Base-by-base conservation (phyloP, 1,284 basidiomycete species). In the Mycena sp. region DNA sequence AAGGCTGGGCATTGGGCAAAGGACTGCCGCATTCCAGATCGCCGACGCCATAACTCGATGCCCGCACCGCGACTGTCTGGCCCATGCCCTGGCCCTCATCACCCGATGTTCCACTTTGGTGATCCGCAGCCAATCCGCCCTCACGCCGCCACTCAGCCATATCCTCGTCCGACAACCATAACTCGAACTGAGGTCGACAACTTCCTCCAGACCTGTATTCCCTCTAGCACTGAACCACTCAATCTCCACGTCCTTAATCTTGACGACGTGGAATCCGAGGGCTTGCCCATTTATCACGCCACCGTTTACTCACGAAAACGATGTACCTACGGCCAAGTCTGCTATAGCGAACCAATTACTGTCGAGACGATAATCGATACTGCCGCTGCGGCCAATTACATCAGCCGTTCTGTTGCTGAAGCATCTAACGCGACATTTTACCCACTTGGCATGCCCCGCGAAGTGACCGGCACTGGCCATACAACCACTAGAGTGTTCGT, bases 21-120 rank as follows among this genome's bases (percentile, higher is more conserved):
- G 46, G 46, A 49, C 30, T 32, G 46, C 17, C 46, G 46, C 7
- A 16, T 32, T 17, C 46, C 29, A 7, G 46, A 49, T 14, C 28
- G 17, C 11, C 46, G 46, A 7, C 46, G 46, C 46, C 17, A 9
- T 25, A 4, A 14, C 17, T 29, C 46, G 28, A 21, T 29, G 2
- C 16, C 16, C 17, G 17, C 6, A 2, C 28, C 5, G 17, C 46
- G 46, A 4, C 4, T 17, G 3, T 32, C 46, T 4, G 21, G 12
- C n/a, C 11, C 16, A 6, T 29, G 29, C 14, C 29, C 28, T 4
- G 46, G 29, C 12, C 46, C 46, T 19, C 46, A 29, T 30, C 46
- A 49, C 11, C 30, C 46, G 29, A 49, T 49, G 46, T 49, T 49
- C 29, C 46, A 49, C n/a, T 49, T 49, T 14, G 46, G 46, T 4